Conservation (phyloP, 208 protist genomes). For the Crithidia brevicula region DNA sequence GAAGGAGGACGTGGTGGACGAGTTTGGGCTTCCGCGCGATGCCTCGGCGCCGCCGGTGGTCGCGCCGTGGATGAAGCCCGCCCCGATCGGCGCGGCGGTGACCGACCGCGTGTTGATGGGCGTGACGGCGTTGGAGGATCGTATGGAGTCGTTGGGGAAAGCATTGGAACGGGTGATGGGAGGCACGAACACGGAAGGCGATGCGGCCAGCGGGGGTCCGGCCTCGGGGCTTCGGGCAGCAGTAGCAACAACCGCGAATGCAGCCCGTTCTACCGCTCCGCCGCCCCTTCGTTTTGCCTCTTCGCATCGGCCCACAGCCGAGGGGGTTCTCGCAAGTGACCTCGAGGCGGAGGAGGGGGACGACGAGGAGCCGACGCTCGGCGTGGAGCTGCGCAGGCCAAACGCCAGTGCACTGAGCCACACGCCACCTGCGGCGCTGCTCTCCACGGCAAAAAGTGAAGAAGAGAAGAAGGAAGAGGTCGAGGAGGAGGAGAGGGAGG, state of each 20-base stretch:
- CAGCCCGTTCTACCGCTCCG: background rate
- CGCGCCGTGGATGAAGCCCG: slow-evolving; percentile 5
- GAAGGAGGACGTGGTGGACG: slow-evolving; percentile 38
- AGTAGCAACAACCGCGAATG: background rate
- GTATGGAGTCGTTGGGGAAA: slow-evolving; percentile 56
- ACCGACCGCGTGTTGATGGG: slow-evolving; percentile 34
- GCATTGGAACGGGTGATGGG: slow-evolving; percentile 48
- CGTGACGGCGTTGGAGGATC: slow-evolving; percentile 52
- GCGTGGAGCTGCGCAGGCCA: slow-evolving; percentile 6
- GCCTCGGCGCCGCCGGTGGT: slow-evolving; percentile 13
- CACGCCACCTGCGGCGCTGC: slow-evolving; percentile 9
- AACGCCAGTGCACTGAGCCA: background rate
- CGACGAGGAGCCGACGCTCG: background rate
- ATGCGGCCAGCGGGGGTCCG: background rate
- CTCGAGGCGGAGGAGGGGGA: background rate
- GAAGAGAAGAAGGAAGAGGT: background rate
- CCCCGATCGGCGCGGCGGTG: slow-evolving; percentile 11
- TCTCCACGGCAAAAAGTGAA: slow-evolving; percentile 1
- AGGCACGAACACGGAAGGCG: slow-evolving; percentile 3
- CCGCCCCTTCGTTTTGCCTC: slow-evolving; percentile 7
- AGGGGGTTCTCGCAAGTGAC: slow-evolving; percentile 4
- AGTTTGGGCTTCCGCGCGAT: slow-evolving; percentile 33
- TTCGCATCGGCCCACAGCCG: slow-evolving; percentile 1
- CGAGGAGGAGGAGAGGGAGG: background rate
- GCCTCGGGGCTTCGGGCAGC: background rate